Evolutionary conservation across 345 rosid species (phyloP), one percentile per base, ranked within the genome.

Genomic region (Noccaea caerulescens): DNA sequence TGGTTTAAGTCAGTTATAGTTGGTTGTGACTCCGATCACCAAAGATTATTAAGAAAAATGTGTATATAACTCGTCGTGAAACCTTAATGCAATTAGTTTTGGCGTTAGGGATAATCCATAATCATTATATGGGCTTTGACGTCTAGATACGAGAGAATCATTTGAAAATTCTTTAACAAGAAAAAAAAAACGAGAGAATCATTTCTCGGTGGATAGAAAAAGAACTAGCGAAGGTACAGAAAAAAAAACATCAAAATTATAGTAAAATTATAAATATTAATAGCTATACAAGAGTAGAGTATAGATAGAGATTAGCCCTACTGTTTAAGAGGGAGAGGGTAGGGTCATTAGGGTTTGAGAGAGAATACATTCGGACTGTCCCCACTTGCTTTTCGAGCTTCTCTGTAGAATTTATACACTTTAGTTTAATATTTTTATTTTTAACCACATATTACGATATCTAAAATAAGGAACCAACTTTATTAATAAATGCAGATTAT

Each of bases 331-430:
- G 68, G 54, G 56, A 74, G 68, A 74, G 76, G 42, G 61, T 73
- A 73, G 77, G 77, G 77, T 73, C 77, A 47, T 73, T 67, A 74
- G 78, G 78, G 73, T 11, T 74, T 74, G 58, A 57, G 65, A 39
- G 58, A 27, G 67, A 67, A 75, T 72, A 78, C 82, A 81, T 78
- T 78, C 84, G 71, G 78, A 72, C 78, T 81, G 84, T 81, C 84
- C 73, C 84, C 72, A 75, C 73, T 68, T 59, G 73, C 68, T 72
- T 73, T 74, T 58, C 18, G 57, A 54, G 46, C 61, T 58, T 14
- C 47, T 58, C 7, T 60, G 47, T 49, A 9, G n/a, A 57, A 69
- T 42, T 57, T 65, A 54, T 50, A 41, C 12, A 62, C 36, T 18
- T 63, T 57, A 27, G 13, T 63, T 39, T 20, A 20, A 20, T 12